A percentile compares a stretch with the other conserved stretches of the same genome.
Evolutionary conservation across 495 filamentous ascomycete genomes (phyloP).

Genomic region (Daldinia bambusicola): DNA sequence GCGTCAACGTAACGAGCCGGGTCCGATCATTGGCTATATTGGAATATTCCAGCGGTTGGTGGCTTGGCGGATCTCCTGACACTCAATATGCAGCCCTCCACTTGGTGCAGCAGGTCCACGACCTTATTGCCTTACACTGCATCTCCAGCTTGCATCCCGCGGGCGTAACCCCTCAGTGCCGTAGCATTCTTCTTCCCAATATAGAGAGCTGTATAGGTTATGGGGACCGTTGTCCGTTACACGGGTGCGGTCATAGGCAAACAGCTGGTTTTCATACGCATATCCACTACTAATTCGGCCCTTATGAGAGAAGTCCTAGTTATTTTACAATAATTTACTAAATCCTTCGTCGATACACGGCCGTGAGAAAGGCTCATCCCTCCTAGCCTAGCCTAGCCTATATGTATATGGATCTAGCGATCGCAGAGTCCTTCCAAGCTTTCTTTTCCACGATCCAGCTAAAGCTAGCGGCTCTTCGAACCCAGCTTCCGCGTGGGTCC

Average conservation of each 20-base stretch:
- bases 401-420: constrained; percentile 21
- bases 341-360: constrained; percentile 7
- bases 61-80: constrained; percentile 9
- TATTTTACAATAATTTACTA: background rate
- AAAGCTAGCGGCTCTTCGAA: constrained; percentile 20
- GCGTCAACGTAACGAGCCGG: constrained; percentile 31
- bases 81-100: constrained; percentile 8
- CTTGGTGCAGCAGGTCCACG: constrained; percentile 24
- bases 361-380: constrained; percentile 2
- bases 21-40: constrained; percentile 20
- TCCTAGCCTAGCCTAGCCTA: background rate
- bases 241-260: background rate
- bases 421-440: constrained; percentile 44
- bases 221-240: background rate
- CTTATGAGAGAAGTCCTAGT: background rate
- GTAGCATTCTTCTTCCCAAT: background rate
- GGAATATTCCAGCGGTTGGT: constrained; percentile 9
- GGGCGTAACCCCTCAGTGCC: background rate
- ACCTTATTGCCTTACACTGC: constrained; percentile 7
- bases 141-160: constrained; percentile 16
- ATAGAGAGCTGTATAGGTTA: background rate
- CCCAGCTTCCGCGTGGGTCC: constrained; percentile 34
- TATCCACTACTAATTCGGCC: background rate
- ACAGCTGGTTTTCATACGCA: background rate
- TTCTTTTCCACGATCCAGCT: constrained; percentile 5